Conservation (phyloP, 192 early-diverging fungal species). For the Gaertneriomyces semiglobifer region DNA sequence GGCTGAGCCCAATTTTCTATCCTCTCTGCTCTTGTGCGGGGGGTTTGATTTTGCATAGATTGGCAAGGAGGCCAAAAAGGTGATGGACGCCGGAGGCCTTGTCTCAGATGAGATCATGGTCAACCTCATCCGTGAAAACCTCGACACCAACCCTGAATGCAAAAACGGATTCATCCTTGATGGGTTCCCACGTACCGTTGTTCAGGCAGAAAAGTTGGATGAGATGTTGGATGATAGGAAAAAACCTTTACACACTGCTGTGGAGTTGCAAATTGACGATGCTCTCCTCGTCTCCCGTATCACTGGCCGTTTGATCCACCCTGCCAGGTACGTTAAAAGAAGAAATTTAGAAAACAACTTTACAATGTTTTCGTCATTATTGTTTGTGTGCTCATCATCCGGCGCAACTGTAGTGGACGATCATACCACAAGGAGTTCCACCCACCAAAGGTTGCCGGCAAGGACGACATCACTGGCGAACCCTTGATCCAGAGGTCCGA, state of each 20-base stretch:
- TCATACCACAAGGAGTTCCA: constrained; percentile 97
- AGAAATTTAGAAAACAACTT: constrained; percentile 5
- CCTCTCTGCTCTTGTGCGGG: background rate
- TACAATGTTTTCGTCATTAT: constrained; percentile 4
- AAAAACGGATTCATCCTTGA: constrained; percentile 98
- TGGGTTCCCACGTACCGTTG: constrained; percentile 97
- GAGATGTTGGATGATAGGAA: constrained; percentile 82
- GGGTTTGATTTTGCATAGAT: constrained; percentile 35
- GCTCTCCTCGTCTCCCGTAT: constrained; percentile 89
- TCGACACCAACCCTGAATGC: constrained; percentile 92
- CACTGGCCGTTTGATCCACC: constrained; percentile 94
- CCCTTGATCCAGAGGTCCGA: constrained; percentile 96
- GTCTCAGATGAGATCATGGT: constrained; percentile 99
- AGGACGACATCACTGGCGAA: constrained; percentile 96
- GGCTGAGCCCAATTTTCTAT: background rate
- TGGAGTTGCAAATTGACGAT: constrained; percentile 95
- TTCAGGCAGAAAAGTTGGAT: constrained; percentile 98
- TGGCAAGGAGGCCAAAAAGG: constrained; percentile 95
- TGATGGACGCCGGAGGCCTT: constrained; percentile 97
- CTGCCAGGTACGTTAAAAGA: constrained; percentile 51
- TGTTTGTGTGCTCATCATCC: constrained; percentile 1
- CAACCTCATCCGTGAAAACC: constrained; percentile 93
- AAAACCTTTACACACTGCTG: constrained; percentile 80
- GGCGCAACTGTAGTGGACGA: constrained; percentile 58
- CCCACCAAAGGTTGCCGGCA: constrained; percentile 87